Base-by-base conservation (phyloP, 768 basidiomycete species). In the Paxillus ammoniavirescens region DNA sequence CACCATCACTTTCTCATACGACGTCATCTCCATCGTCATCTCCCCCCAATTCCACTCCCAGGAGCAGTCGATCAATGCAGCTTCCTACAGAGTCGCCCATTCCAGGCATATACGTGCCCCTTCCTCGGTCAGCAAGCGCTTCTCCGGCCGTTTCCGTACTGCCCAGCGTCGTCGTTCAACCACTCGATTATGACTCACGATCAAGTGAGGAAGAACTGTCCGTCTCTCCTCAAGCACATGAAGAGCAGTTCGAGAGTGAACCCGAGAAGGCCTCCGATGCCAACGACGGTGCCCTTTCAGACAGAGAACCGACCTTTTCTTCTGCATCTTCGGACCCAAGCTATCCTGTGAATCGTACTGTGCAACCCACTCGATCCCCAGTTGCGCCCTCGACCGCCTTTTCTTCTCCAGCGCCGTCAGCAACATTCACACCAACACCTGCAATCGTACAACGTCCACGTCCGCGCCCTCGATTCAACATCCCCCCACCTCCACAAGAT, bases 351-450 rank as follows among this genome's bases (percentile, higher is more conserved):
- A 66, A 56, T 66, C 62, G 54, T 58, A 67, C 57, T n/a, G 53
- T 59, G 58, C 63, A 63, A 40, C 57, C 46, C 30, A 21, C 21
- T 64, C 65, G 69, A 59, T 72, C 77, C 45, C 71, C 73, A 23
- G 59, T 70, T 15, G 67, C 65, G 6, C 67, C 73, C 23, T 73
- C 78, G 2, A 75, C 67, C 33, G 73, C 75, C 5, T 74, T 75
- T 54, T 77, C 83, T 3, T 86, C 86, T 26, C 83, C 86, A 3
- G 74, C 73, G 0, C 75, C 72, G 21, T 84, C 84, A 3, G 55
- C 77, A 2, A 72, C 81, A 23, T 83, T 86, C 53, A 90, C 89
- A 0, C 87, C 87, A 8, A 89, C 85, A 0, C 87, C 86, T 30
- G 81, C 82, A 4, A 80, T 83, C 54, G 82, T 82, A 54, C 82